Evolutionary conservation across 768 basidiomycete species (phyloP).

Genomic region (Xerocomellus chrysenteron): DNA sequence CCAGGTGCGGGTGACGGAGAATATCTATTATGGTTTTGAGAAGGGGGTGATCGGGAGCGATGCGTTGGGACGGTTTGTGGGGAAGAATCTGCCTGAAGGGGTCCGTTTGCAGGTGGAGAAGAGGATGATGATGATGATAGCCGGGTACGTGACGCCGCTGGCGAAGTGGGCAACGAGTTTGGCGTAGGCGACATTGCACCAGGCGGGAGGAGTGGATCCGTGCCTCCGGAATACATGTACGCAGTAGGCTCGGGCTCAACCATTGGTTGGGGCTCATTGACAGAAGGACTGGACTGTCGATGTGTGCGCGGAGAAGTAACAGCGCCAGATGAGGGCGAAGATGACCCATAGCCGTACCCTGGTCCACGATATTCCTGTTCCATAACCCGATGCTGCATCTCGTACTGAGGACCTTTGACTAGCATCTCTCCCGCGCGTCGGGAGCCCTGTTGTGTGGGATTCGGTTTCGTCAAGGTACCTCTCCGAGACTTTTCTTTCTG

Average conservation of each 20-base stretch:
- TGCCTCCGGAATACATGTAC: constrained; percentile 26
- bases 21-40: constrained; percentile 39
- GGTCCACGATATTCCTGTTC: constrained; percentile 75
- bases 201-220: constrained; percentile 50
- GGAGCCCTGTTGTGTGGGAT: constrained; percentile 45
- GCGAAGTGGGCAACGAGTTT: constrained; percentile 21
- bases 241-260: constrained; percentile 29
- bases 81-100: constrained; percentile 16
- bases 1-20: constrained; percentile 30
- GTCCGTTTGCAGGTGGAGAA: constrained; percentile 31
- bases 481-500: constrained; percentile 42
- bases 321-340: constrained; percentile 26
- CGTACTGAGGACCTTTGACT: constrained; percentile 86
- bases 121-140: constrained; percentile 37
- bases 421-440: constrained; percentile 81
- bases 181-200: constrained; percentile 52
- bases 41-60: constrained; percentile 58
- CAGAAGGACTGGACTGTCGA: constrained; percentile 26
- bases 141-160: constrained; percentile 24
- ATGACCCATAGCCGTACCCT: constrained; percentile 24
- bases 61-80: constrained; percentile 33
- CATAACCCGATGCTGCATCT: constrained; percentile 91
- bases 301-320: constrained; percentile 21
- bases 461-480: constrained; percentile 67
- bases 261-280: constrained; percentile 30